phyloP scores from a whole-genome alignment of 2,329 filamentous ascomycete genomes.

The Exserohilum rostratum region DNA sequence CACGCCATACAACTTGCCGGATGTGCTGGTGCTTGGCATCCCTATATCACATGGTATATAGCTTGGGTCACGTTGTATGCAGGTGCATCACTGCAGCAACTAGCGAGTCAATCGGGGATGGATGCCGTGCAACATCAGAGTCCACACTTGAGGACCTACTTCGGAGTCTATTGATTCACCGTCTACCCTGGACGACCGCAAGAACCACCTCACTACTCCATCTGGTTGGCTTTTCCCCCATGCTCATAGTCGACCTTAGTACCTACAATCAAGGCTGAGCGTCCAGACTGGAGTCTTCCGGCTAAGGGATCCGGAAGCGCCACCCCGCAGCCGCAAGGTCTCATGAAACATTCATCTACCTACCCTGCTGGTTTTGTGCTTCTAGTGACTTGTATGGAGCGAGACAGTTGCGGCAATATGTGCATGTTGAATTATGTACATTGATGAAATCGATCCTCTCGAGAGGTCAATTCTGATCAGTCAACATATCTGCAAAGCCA shows the following conservation, averaged over 20 bases:
- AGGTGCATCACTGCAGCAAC: conserved; percentile 6
- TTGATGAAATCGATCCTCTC: background rate
- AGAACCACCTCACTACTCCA: background rate
- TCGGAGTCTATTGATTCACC: background rate
- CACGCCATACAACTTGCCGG: conserved; percentile 6
- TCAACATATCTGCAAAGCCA: background rate
- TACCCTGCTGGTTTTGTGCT: background rate
- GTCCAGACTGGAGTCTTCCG: conserved; percentile 33
- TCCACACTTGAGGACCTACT: background rate
- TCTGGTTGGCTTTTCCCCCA: background rate
- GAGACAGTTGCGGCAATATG: background rate
- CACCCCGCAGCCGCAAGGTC: conserved; percentile 26
- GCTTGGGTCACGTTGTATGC: conserved; percentile 3
- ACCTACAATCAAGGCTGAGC: conserved; percentile 19
- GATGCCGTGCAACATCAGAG: background rate
- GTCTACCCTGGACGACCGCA: background rate
- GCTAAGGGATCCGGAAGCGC: conserved; percentile 29
- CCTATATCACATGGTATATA: conserved; percentile 7
- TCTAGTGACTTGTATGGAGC: background rate
- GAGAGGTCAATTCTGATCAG: background rate
- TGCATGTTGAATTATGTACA: background rate
- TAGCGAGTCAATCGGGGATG: background rate
- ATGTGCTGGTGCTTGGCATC: conserved; percentile 8
- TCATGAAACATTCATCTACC: conserved; percentile 39
- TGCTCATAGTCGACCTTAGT: conserved; percentile 1